Evolutionary conservation across 192 early-diverging fungal genomes (phyloP).

Genomic region (Umbelopsis sp.): DNA sequence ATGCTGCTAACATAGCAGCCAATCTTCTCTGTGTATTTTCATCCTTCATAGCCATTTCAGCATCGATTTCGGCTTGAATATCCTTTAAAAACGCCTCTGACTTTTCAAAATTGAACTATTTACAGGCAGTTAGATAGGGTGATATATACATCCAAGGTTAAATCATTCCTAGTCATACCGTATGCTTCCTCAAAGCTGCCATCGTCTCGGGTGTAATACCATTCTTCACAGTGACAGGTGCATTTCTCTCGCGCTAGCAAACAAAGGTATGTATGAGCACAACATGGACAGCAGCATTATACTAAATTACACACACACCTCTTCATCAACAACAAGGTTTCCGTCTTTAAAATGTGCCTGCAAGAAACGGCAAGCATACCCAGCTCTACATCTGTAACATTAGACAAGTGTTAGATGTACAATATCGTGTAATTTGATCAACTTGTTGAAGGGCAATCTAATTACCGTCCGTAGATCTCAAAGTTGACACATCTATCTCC

Average conservation of each 20-base stretch:
- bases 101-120: constrained; percentile 44
- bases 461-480: constrained; percentile 73
- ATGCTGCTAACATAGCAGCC: neutral
- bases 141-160: neutral
- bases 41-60: constrained; percentile 24
- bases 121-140: constrained; percentile 21
- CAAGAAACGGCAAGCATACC: constrained; percentile 65
- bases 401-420: neutral
- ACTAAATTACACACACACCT: constrained; percentile 30
- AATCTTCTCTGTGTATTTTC: constrained; percentile 21
- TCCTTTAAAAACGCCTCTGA: constrained; percentile 37
- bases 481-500: constrained; percentile 70
- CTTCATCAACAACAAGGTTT: constrained; percentile 61
- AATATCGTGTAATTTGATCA: too few relatives aligned
- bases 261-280: neutral
- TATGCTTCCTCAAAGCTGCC: constrained; percentile 15
- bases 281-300: too few relatives aligned
- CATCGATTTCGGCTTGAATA: constrained; percentile 32
- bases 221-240: constrained; percentile 27
- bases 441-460: constrained; percentile 12
- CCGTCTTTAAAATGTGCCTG: constrained; percentile 53
- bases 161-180: neutral
- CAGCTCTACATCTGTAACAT: constrained; percentile 52
- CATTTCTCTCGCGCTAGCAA: constrained; percentile 11
- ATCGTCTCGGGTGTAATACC: constrained; percentile 21